Evolutionary conservation across 129 eudicot genomes (phyloP), one percentile per base, ranked within the genome.

Genomic region (Mikania micrantha): DNA sequence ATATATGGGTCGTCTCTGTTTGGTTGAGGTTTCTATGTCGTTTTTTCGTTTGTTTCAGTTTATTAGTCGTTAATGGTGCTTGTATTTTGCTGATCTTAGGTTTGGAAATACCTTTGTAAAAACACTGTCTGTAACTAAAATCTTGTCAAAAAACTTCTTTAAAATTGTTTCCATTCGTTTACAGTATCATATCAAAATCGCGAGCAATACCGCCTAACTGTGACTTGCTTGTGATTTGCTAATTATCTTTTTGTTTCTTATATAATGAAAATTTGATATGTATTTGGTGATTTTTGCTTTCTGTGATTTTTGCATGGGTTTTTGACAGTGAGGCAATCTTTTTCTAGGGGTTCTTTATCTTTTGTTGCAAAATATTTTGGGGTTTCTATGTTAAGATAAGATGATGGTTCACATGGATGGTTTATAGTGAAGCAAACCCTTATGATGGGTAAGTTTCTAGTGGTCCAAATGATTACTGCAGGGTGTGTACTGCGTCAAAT

Each of bases 51-150:
- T 68, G 74, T 72, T 72, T 67, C 13, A 45, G 74, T 72, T 74
- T 48, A 34, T 69, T 78, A 76, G 88, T 60, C 53, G 75, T 75
- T 83, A 60, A 62, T 78, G 83, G 74, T 81, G 78, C 39, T 76
- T 76, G 71, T 75, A 79, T 60, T 67, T 80, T 79, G 76, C 90
- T 84, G 85, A 88, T 84, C 77, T 59, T 85, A 84, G 90, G 88
- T 63, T 65, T 75, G 81, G 79, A 74, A 83, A 80, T 78, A 73
- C 80, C 82, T 75, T 69, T 73, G 78, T 65, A 79, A 85, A 84
- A 85, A 84, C 95, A 84, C 85, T 16, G 95, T 82, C 86, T 87
- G 95, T 87, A 87, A 86, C 85, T 90, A 84, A 90, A 79, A 48
- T 76, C 85, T 79, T 80, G 89, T 85, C 85, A 45, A 74, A 76